A percentile compares a stretch with the other conserved stretches of the same genome.
Evolutionary conservation across 805 yeast genomes (phyloP).

Genomic region (Kazachstania kunashirensis): DNA sequence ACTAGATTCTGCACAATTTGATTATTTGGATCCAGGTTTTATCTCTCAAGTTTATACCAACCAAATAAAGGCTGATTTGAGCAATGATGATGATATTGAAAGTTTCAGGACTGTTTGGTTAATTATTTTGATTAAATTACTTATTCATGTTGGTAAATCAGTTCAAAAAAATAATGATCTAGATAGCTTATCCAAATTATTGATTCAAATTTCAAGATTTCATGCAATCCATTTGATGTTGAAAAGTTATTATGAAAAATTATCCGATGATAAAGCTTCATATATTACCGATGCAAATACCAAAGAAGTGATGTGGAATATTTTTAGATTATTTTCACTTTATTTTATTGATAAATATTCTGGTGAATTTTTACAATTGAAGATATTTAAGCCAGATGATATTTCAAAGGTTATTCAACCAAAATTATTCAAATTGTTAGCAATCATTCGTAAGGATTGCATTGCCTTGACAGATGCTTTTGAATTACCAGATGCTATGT

Average conservation of each 20-base stretch:
- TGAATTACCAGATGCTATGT: conserved; percentile 67
- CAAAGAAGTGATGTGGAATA: conserved; percentile 38
- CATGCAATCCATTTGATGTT: conserved; percentile 34
- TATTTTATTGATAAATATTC: conserved; percentile 61
- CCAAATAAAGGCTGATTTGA: conserved; percentile 14
- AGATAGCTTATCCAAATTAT: conserved; percentile 32
- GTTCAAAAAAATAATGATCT: conserved; percentile 21
- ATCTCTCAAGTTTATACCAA: conserved; percentile 19
- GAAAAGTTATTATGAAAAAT: conserved; percentile 23
- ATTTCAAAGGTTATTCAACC: conserved; percentile 35
- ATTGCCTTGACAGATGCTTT: conserved; percentile 78
- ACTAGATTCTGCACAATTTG: conserved; percentile 26
- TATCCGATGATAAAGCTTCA: conserved; percentile 14
- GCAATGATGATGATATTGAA: conserved; percentile 25
- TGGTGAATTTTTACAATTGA: conserved; percentile 59
- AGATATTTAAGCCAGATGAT: conserved; percentile 42
- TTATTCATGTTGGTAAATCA: conserved; percentile 21
- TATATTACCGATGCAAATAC: conserved; percentile 29
- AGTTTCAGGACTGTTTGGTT: conserved; percentile 30
- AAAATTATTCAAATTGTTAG: conserved; percentile 38
- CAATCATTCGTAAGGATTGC: conserved; percentile 52
- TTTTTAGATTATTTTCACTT: conserved; percentile 56
- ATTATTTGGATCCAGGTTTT: conserved; percentile 23
- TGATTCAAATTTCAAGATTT: conserved; percentile 33
- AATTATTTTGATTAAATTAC: conserved; percentile 20